Evolutionary conservation across 2,329 filamentous ascomycete genomes (phyloP).

Genomic region (Albophoma yamanashiensis): DNA sequence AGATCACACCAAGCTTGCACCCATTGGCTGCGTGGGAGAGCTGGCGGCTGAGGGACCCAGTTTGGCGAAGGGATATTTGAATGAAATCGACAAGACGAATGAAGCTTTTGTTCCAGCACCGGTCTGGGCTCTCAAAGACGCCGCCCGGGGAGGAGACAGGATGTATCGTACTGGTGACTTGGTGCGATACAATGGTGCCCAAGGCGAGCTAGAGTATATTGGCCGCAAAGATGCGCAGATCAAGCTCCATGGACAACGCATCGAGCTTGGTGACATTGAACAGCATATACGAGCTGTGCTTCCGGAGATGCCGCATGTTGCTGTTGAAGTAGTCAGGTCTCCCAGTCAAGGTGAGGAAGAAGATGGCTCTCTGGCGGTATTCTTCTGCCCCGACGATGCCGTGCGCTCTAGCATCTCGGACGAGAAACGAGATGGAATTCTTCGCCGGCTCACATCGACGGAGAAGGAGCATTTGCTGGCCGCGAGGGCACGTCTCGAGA

Average conservation of each 20-base stretch:
- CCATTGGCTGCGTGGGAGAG: neutral
- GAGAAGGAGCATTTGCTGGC: neutral
- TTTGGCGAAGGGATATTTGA: neutral
- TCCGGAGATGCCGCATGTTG: neutral
- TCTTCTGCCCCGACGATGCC: neutral
- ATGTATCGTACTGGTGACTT: neutral
- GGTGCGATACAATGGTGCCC: neutral
- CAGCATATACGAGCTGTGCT: neutral
- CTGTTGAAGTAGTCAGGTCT: neutral
- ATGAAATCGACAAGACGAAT: neutral
- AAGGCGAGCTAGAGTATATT: neutral
- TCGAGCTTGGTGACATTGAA: conserved; percentile 1
- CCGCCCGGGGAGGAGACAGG: neutral
- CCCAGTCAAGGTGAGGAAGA: neutral
- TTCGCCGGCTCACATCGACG: neutral
- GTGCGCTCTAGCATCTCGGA: neutral
- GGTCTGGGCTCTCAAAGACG: neutral
- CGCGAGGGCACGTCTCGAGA: neutral
- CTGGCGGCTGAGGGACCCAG: neutral
- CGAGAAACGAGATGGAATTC: neutral
- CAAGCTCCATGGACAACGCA: neutral
- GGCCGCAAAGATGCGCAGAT: neutral
- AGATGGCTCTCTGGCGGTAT: neutral
- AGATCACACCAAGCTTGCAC: neutral
- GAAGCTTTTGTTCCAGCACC: neutral